Evolutionary conservation across 345 rosid genomes (phyloP), one percentile per base, ranked within the genome.

Genomic region (Eucalyptus brandiana): DNA sequence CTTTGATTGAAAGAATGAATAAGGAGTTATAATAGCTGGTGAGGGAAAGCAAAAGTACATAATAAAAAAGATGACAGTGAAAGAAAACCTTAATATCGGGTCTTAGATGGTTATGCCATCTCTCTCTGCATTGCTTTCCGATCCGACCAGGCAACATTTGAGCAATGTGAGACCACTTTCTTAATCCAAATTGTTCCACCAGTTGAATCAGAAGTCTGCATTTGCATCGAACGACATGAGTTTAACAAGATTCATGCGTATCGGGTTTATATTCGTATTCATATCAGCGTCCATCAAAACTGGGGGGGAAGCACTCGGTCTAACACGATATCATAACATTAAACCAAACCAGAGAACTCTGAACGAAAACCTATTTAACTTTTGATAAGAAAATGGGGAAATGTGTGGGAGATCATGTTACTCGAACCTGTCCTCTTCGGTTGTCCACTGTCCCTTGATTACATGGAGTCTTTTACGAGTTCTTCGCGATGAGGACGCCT

Each of bases 91-190:
- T 97, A 80, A 98, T 98, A 88, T 96, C 96, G 7, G 99, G 99
- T 87, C 96, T 91, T 2, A 98, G 94, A 93, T 98, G 99, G 86
- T 98, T 98, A 60, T 97, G 99, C 99, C 99, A 98, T 86, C 99
- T 96, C 90, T 98, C 99, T 88, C 99, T 91, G 56, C 99, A 98
- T 49, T 98, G 99, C 91, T 98, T 98, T 53, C 99, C 99, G 21
- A 96, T 96, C 83, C 99, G 92, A 69, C 99, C 99, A 16, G 96
- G 93, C 91, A 98, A 90, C 95, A 94, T 92, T 87, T 92, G 95
- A 69, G 99, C 98, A 90, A 98, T 95, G 40, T 92, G 93, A 83
- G 99, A 96, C 99, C 99, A 98, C 89, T 94, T 96, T 54, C 95
- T 96, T 53, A 96, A 81, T 34, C 99, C 99, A 90, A 90, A 88